Evolutionary conservation across 2,329 filamentous ascomycete genomes (phyloP), one percentile per base, ranked within the genome.

Genomic region (Berkeleyomyces basicola): DNA sequence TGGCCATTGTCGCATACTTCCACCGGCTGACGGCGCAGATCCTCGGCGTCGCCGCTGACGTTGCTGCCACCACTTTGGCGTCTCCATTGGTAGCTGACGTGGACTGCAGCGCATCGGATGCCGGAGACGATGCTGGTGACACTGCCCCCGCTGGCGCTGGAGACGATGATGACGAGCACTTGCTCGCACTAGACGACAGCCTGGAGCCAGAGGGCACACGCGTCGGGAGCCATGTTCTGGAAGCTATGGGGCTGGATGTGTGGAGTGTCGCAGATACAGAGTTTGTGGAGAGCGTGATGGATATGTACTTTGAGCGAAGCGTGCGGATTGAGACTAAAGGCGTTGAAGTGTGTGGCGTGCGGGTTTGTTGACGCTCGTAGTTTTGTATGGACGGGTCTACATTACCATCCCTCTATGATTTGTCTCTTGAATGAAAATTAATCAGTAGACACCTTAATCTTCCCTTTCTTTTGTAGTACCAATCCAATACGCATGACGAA

Each of bases 1-100:
- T 89, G 65, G 82, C 85, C 47, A 81, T 90, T 59, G 87, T 91
- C 62, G 85, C 87, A 1, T 93, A 90, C 72, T 92, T 92, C 72
- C 88, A 91, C 72, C 82, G 87, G 1, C 77, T 90, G 60, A 90
- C 88, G 0, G 80, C 81, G 2, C 77, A 82, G 67, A 78, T 89
- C 51, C 73, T 92, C 31, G 78, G 78, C 0, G 79, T 81, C 2
- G 71, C 90, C 61, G 78, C 79, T 0, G 82, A 85, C 65, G 79
- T 88, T 4, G 77, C 78, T 46, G 71, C 70, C 58, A 70, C 75
- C 4, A 77, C 77, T 9, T 76, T 76, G n/a, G 72, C 74, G 9
- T 75, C 75, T 58, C 68, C 68, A 4, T 57, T 40, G 10, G 55
- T 31, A 14, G 39, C 16, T 7, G 75, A 75, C 4, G 70, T 70